Evolutionary conservation across 1,284 basidiomycete genomes (phyloP).

Genomic region (Ganoderma lucidum): DNA sequence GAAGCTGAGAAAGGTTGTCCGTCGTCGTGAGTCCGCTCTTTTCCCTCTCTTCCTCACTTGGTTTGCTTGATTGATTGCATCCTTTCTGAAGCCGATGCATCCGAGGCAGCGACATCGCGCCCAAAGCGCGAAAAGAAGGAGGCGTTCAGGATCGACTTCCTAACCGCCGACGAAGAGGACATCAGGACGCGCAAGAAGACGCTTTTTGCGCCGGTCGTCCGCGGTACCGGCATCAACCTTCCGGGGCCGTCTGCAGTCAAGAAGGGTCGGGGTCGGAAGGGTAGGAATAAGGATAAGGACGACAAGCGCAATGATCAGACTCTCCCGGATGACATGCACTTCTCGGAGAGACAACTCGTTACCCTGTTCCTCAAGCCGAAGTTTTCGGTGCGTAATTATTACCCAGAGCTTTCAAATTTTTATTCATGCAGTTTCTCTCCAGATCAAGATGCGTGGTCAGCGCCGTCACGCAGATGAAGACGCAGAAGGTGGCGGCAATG

Average conservation of each 20-base stretch:
- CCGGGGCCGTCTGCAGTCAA: conserved; percentile 59
- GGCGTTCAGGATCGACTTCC: conserved; percentile 90
- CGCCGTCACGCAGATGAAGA: conserved; percentile 62
- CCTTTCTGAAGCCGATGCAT: conserved; percentile 52
- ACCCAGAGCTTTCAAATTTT: conserved; percentile 26
- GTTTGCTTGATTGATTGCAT: neutral
- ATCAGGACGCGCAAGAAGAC: conserved; percentile 80
- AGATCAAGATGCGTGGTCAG: conserved; percentile 86
- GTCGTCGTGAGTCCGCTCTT: conserved; percentile 64
- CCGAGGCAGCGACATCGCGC: conserved; percentile 58
- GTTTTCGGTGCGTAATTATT: conserved; percentile 70
- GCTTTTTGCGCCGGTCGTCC: conserved; percentile 81
- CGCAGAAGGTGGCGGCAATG: conserved; percentile 87
- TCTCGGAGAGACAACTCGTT: conserved; percentile 89
- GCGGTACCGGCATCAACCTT: conserved; percentile 73
- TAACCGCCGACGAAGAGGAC: conserved; percentile 65
- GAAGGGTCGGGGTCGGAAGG: conserved; percentile 51
- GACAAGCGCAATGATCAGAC: conserved; percentile 78
- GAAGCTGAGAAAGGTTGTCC: conserved; percentile 85
- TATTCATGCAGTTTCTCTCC: neutral
- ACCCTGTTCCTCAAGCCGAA: conserved; percentile 96
- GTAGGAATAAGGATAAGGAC: conserved; percentile 54
- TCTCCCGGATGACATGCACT: conserved; percentile 98
- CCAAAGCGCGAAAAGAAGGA: conserved; percentile 83
- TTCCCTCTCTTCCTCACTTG: no score